A percentile compares a stretch with the other conserved stretches of the same genome.
phyloP scores from a whole-genome alignment of 495 filamentous ascomycete genomes.

The Acidomyces sp. region DNA sequence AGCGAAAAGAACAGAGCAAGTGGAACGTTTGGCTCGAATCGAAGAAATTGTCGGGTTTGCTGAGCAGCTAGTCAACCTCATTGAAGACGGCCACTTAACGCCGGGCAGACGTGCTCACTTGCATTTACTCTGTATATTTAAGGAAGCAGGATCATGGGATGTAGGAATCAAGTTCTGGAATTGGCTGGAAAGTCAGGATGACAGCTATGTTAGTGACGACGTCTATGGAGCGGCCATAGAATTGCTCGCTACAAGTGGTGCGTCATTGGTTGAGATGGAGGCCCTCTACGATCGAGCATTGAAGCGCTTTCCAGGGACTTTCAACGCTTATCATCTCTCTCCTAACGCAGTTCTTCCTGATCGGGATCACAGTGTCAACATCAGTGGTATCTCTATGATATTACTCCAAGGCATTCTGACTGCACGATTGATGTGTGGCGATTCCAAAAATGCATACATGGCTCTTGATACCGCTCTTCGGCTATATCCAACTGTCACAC shows the following conservation, averaged over 20 bases:
- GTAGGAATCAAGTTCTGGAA: conserved; percentile 33
- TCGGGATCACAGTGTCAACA: conserved; percentile 17
- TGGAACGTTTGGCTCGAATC: background rate
- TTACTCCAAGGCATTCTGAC: conserved; percentile 38
- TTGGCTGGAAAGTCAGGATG: conserved; percentile 30
- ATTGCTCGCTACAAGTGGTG: conserved; percentile 31
- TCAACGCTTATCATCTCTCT: conserved; percentile 31
- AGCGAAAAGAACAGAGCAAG: background rate
- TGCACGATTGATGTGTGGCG: conserved; percentile 32
- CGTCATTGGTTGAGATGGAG: conserved; percentile 28
- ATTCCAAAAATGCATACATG: conserved; percentile 36
- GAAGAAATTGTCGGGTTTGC: conserved; percentile 18
- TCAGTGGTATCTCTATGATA: conserved; percentile 27
- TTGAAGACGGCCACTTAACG: conserved; percentile 22
- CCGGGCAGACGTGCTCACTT: conserved; percentile 32
- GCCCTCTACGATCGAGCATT: conserved; percentile 31
- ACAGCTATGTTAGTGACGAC: conserved; percentile 24
- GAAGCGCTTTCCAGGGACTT: conserved; percentile 29
- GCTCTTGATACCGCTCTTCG: conserved; percentile 35
- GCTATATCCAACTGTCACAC: conserved; percentile 32
- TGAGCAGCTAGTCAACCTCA: conserved; percentile 26
- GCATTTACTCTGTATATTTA: conserved; percentile 35
- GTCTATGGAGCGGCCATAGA: conserved; percentile 39
- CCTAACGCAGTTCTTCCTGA: conserved; percentile 29
- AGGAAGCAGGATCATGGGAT: conserved; percentile 30